Evolutionary conservation across 2,329 filamentous ascomycete species (phyloP), one percentile per base, ranked within the genome.

Genomic region (Beauveria brongniartii): DNA sequence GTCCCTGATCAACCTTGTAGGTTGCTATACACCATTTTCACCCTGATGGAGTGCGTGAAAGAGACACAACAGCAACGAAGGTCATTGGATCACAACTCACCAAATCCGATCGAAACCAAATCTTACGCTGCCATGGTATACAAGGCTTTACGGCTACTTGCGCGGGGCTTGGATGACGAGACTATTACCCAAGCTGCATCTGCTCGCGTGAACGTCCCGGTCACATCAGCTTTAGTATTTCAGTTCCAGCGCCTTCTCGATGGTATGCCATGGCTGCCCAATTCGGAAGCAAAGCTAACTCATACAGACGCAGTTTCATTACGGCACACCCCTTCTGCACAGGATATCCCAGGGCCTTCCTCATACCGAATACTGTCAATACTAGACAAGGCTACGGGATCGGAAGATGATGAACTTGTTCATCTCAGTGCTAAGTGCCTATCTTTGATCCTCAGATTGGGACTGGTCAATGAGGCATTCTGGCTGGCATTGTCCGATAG

Each of bases 1-100:
- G 87, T 89, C 7, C 72, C 82, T 1, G 80, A 82, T 0, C 85
- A 88, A 62, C 87, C 88, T 2, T 92, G 86, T 76, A 89, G 88
- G 66, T 85, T 85, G 2, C 78, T 92, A 0, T 95, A 92, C 69
- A 87, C 88, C 3, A 74, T 91, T 1, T 81, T 88, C 68, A 83
- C 86, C 1, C 77, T 96, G 44, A 76, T 79, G 24, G 80, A 85
- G 59, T 88, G 86, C 69, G 78, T 91, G 44, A 74, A 78, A 28
- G 73, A 67, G 9, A 65, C 73, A 63, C 20, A 10, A 30, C 40
- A 41, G 7, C 46, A 22, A 2, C 34, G 5, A 24, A 16, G 12
- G 1, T 24, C 4, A 46, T 52, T 30, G 20, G 22, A 40, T 52
- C 26, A 54, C 24, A 12, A 46, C 62, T 37, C 61, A 62, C 47